Conservation (phyloP, 371 early-diverging fungal genomes). For the Sporodiniella umbellata region DNA sequence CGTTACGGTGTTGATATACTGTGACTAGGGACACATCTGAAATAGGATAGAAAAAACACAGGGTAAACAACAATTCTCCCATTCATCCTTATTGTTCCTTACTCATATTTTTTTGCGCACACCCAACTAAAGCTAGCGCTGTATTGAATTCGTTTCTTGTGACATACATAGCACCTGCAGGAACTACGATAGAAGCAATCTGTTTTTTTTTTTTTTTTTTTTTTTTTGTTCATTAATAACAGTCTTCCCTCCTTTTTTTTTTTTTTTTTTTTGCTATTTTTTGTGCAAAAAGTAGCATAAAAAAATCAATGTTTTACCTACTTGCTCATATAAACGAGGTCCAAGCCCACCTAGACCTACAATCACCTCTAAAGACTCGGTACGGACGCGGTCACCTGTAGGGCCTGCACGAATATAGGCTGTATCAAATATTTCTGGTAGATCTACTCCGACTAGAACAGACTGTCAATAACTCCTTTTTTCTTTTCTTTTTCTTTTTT, state of each 20-base stretch:
- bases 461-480: neutral
- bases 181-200: constrained; percentile 46
- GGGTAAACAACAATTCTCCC: too few relatives aligned
- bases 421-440: constrained; percentile 56
- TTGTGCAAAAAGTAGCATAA: too few relatives aligned
- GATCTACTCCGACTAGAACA: constrained; percentile 50
- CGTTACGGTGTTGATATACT: constrained; percentile 25
- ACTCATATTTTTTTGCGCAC: constrained; percentile 82
- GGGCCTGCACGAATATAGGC: constrained; percentile 55
- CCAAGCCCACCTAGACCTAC: constrained; percentile 50
- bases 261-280: neutral
- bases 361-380: constrained; percentile 49
- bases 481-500: neutral
- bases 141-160: constrained; percentile 70
- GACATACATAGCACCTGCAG: constrained; percentile 50
- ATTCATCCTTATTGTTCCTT: constrained; percentile 19
- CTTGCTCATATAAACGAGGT: constrained; percentile 52
- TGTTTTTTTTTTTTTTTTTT: constrained; percentile 7
- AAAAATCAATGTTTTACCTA: constrained; percentile 20
- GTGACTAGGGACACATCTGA: constrained; percentile 20
- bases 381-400: constrained; percentile 46
- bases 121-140: constrained; percentile 65
- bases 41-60: too few relatives aligned
- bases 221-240: neutral
- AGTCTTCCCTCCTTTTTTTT: neutral